Percentiles rank a stretch among this genome's conserved stretches.
Conservation (phyloP, 2,329 filamentous ascomycete species). For the Raffaelea albimanens region DNA sequence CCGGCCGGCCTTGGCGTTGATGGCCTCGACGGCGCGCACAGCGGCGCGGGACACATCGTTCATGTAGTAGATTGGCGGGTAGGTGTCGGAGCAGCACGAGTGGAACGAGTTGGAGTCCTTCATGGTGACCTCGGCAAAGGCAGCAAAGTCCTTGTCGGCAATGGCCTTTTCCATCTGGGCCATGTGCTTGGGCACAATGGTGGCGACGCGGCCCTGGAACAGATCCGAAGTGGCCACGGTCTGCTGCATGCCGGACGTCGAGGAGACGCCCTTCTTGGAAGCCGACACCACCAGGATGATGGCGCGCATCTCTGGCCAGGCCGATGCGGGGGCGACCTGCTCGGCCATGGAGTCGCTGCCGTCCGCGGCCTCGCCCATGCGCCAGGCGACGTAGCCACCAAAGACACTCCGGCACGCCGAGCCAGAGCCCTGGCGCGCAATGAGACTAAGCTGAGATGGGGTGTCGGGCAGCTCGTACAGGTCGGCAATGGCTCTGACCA, state of each 20-base stretch:
- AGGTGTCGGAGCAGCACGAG: conserved; percentile 86
- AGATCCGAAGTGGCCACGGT: conserved; percentile 87
- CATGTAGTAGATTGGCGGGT: conserved; percentile 97
- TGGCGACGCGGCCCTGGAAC: conserved; percentile 65
- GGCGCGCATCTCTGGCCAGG: conserved; percentile 95
- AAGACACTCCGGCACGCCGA: conserved; percentile 90
- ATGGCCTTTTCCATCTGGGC: conserved; percentile 18
- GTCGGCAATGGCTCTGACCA: conserved; percentile 80
- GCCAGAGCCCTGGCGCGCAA: conserved; percentile 88
- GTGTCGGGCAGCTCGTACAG: conserved; percentile 78
- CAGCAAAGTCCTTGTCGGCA: conserved; percentile 60
- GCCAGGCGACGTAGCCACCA: conserved; percentile 93
- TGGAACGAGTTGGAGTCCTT: conserved; percentile 96
- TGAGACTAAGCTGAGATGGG: conserved; percentile 73
- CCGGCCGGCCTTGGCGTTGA: conserved; percentile 72
- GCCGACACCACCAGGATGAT: conserved; percentile 85
- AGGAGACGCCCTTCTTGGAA: conserved; percentile 91
- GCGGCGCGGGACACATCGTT: conserved; percentile 87
- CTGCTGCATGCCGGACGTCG: conserved; percentile 92
- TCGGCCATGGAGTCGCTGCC: conserved; percentile 83
- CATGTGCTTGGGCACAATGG: conserved; percentile 48
- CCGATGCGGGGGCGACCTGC: conserved; percentile 74
- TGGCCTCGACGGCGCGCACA: conserved; percentile 77
- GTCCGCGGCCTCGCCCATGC: conserved; percentile 64
- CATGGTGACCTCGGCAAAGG: conserved; percentile 89